Conservation (phyloP, 306 rosid genomes). For the Sicyos baderoa region DNA sequence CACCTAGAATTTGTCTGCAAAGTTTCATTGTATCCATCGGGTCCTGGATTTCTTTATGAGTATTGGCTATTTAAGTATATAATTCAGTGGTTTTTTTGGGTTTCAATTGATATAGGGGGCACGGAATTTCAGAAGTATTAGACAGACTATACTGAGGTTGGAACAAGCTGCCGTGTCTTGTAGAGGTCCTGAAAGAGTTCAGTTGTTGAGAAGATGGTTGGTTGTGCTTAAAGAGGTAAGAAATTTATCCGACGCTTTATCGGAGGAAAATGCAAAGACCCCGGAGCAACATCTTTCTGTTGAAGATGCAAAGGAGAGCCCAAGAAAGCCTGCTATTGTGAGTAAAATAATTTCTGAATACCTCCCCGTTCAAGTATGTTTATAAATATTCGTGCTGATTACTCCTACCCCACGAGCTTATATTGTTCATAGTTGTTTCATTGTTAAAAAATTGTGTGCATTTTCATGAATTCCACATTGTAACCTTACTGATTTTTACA, state of each 20-base stretch:
- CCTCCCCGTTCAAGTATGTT: not conserved
- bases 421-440: not conserved
- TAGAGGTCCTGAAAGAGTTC: constrained; percentile 65
- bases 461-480: constrained; percentile 21
- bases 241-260: constrained; percentile 31
- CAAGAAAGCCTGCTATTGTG: constrained; percentile 60
- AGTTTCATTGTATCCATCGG: not conserved
- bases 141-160: constrained; percentile 59
- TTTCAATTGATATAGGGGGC: constrained; percentile 35
- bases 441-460: constrained; percentile 1
- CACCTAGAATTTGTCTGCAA: not conserved
- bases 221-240: constrained; percentile 69
- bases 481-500: not conserved
- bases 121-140: constrained; percentile 58
- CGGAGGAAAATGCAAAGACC: constrained; percentile 49
- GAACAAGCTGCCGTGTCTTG: constrained; percentile 81
- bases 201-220: constrained; percentile 81
- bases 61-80: not conserved
- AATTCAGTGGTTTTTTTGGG: not conserved
- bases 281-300: constrained; percentile 42
- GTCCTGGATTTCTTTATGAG: not conserved
- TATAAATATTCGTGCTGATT: not conserved
- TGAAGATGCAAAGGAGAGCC: constrained; percentile 58
- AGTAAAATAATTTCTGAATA: constrained; percentile 4
- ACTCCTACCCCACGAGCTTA: not conserved